Evolutionary conservation across 2,329 filamentous ascomycete species (phyloP), one percentile per base, ranked within the genome.

Genomic region (Diaporthe sp.): DNA sequence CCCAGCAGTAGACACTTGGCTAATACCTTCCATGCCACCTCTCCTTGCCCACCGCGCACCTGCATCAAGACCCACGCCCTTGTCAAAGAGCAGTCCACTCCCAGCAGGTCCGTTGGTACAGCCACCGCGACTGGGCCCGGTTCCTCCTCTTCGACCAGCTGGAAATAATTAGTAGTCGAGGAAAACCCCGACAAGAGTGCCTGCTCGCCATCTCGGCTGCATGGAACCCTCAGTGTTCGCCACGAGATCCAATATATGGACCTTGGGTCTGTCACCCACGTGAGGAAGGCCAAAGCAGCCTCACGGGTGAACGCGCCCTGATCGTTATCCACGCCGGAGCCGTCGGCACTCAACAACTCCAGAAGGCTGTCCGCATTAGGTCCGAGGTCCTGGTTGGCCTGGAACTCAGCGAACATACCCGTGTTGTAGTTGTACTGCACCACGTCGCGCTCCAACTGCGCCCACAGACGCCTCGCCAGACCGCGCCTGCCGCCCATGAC

Each of bases 261-360:
- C 17, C 59, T 39, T 8, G 59, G 37, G 27, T 63, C 59, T 17
- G 59, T 63, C 4, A 63, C 4, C 59, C 59, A 63, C 1, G 59
- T 63, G 39, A 63, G 3, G 59, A 63, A n/a, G 37, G 37, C n/a
- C 15, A 63, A 25, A 12, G 59, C 59, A 22, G 17, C 25, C 0
- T 63, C 58, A 6, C 17, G 1, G 0, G 37, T 30, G 17, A 63
- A 63, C 1, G 22, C 17, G 25, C 22, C 15, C 17, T 3, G 0
- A 9, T 3, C 2, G 25, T 4, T 8, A 4, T 19, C 37, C 1
- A 7, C 39, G 0, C 19, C 4, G 15, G n/a, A 5, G 13, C 4
- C 5, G 8, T 30, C 5, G 3, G 0, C 2, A 7, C 9, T 13
- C 13, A 63, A 6, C 0, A 44, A 1, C 3, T 22, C 8, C 8